Evolutionary conservation across 345 rosid species (phyloP).

Genomic region (Noccaea bulbosa): DNA sequence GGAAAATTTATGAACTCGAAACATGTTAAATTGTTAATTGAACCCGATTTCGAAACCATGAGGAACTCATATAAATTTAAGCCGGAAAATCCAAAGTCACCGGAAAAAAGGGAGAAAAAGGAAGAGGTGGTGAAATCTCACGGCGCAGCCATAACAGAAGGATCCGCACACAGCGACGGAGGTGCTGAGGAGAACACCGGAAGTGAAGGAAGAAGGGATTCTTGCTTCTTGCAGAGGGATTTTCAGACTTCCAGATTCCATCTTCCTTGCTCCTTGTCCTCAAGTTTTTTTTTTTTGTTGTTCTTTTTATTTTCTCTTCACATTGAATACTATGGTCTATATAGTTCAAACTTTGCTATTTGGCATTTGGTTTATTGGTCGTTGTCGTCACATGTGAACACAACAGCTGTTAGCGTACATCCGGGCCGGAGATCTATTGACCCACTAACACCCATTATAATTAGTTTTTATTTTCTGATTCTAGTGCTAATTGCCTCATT

Average conservation of each 20-base stretch:
- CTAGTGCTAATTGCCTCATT: not conserved
- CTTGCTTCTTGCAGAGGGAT: not conserved
- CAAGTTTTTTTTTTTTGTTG: not conserved
- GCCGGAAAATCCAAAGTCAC: not conserved
- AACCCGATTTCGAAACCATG: not conserved
- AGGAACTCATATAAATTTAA: not conserved
- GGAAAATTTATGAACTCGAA: too few relatives aligned
- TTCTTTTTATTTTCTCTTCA: not conserved
- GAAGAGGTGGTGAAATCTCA: constrained; percentile 42
- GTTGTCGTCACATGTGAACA: not conserved
- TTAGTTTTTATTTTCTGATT: too few relatives aligned
- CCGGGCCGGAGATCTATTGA: too few relatives aligned
- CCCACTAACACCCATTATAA: too few relatives aligned
- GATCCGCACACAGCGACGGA: constrained; percentile 60
- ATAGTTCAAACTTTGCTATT: not conserved
- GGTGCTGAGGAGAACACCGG: constrained; percentile 50
- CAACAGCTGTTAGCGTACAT: not conserved
- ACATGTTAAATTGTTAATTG: too few relatives aligned
- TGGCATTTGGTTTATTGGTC: not conserved
- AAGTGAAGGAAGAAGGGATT: constrained; percentile 33
- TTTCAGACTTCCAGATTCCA: constrained; percentile 32
- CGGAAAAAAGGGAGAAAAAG: not conserved
- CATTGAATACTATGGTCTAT: not conserved
- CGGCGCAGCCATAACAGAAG: constrained; percentile 56
- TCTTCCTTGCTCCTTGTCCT: constrained; percentile 1